Evolutionary conservation across 2,329 filamentous ascomycete genomes (phyloP), one percentile per base, ranked within the genome.

Genomic region (Cladophialophora psammophila): DNA sequence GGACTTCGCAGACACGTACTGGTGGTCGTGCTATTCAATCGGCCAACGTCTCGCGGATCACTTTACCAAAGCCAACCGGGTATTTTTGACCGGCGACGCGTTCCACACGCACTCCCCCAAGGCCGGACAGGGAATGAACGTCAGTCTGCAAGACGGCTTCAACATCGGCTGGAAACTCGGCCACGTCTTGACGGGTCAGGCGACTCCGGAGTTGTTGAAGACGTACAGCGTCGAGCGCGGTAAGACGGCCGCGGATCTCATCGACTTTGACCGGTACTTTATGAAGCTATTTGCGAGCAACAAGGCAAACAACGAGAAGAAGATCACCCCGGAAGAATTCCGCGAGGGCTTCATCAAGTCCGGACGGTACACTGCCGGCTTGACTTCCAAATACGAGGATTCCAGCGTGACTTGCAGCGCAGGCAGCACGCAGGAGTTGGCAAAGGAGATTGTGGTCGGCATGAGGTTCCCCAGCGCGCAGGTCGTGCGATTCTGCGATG

Each of bases 11-110:
- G 82, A 84, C 62, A 88, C 86, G 2, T 74, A 77, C 2, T 92
- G 90, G 89, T 92, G 91, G 79, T 90, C 89, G 54, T 87, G 88
- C 52, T 92, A 91, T 75, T 85, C 88, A 71, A 88, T 91, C 65
- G 88, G 89, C 10, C 89, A 91, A 79, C 86, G 91, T 18, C 85
- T 93, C 26, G 91, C 90, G 1, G 87, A 87, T 71, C 84, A 86
- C 55, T 93, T 93, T 79, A 85, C 87, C 71, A 87, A 90, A 73
- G 82, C 85, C 55, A 80, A 87, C 67, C 84, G 87, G 15, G 85
- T 90, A n/a, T 92, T 92, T 76, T 80, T 92, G 45, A 87, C 88
- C 12, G 89, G 89, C 15, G 90, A 92, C 74, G 89, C 89, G 38
- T 89, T 88, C 81, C 75, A 86, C 71, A 91, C 89, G 0, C 90